Base-by-base conservation (phyloP, 2,329 filamentous ascomycete genomes). In the Drechslerella dactyloides region DNA sequence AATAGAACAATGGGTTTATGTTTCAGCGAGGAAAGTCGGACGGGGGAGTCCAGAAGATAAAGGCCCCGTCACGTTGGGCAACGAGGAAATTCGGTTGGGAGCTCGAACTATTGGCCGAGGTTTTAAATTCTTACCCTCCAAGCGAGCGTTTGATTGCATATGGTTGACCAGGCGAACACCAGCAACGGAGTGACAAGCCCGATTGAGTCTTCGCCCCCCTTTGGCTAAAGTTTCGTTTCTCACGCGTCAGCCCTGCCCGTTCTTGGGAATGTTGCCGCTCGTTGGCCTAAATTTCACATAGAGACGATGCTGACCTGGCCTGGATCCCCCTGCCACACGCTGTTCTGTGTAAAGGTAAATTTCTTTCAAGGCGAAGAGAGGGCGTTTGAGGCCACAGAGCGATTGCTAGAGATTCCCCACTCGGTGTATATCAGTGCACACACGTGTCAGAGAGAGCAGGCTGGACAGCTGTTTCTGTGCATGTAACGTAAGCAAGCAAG, bases 141-240 rank as follows among this genome's bases (percentile, higher is more conserved):
- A 70, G 66, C 66, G 66, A 70, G 66, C 66, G 66, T 70, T 70
- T 64, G 66, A 70, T 70, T 70, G 61, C 60, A 54, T 42, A 46
- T 48, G 50, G 58, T 69, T 51, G 52, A 44, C 40, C 42, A 40
- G 35, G 37, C 46, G 24, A 53, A 35, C 42, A 24, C 46, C n/a
- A 30, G 37, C 23, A n/a, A 42, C 2, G 23, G n/a, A 15, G 15
- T 19, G 40, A 48, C 21, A 23, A 35, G 27, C 40, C 37, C 17
- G 11, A 13, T 24, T 30, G 55, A 35, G 37, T 48, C 23, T 19
- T 17, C 23, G 13, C 53, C 59, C 55, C n/a, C 53, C 54, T 70
- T 70, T 64, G 66, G 64, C 57, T 55, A 55, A 48, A 19, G 27
- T 24, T 30, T 19, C n/a, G 30, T 35, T 57, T 44, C 37, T 42